Percentiles rank a stretch among this genome's conserved stretches.
Conservation (phyloP, 2,329 filamentous ascomycete species). For the Stenocarpella maydis region DNA sequence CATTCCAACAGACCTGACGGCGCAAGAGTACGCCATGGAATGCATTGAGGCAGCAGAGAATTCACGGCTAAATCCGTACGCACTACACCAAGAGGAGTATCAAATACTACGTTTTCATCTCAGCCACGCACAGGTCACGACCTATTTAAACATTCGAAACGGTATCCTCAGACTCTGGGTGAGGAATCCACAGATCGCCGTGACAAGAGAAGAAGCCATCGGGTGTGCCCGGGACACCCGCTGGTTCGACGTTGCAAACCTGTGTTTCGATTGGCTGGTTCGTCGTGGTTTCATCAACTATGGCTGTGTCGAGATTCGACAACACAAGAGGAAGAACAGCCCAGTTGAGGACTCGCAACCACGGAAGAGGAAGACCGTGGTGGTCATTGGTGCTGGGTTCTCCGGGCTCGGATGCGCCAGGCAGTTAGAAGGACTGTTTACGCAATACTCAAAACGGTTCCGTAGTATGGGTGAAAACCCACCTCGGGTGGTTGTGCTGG, state of each 20-base stretch:
- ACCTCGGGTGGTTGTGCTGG: slow-evolving; percentile 81
- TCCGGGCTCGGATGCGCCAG: slow-evolving; percentile 91
- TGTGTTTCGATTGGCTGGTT: slow-evolving; percentile 92
- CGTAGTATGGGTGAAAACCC: slow-evolving; percentile 70
- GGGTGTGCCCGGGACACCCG: slow-evolving; percentile 88
- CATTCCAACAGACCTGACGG: slow-evolving; percentile 78
- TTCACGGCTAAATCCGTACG: slow-evolving; percentile 88
- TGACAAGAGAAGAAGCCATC: slow-evolving; percentile 84
- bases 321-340: slow-evolving; percentile 51
- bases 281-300: slow-evolving; percentile 96
- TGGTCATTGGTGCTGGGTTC: slow-evolving; percentile 93
- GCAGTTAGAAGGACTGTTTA: slow-evolving; percentile 86
- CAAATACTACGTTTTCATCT: slow-evolving; percentile 80
- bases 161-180: slow-evolving; percentile 91
- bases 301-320: slow-evolving; percentile 81
- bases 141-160: slow-evolving; percentile 96
- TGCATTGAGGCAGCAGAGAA: slow-evolving; percentile 90
- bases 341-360: slow-evolving; percentile 47
- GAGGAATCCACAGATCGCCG: slow-evolving; percentile 81
- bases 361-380: slow-evolving; percentile 73
- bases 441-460: slow-evolving; percentile 77
- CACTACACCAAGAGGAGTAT: slow-evolving; percentile 86
- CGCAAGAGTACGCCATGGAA: slow-evolving; percentile 85
- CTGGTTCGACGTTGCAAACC: slow-evolving; percentile 87
- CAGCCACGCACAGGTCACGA: slow-evolving; percentile 88